phyloP scores from a whole-genome alignment of 208 protist species.

The Jaenimonas drosophilae region DNA sequence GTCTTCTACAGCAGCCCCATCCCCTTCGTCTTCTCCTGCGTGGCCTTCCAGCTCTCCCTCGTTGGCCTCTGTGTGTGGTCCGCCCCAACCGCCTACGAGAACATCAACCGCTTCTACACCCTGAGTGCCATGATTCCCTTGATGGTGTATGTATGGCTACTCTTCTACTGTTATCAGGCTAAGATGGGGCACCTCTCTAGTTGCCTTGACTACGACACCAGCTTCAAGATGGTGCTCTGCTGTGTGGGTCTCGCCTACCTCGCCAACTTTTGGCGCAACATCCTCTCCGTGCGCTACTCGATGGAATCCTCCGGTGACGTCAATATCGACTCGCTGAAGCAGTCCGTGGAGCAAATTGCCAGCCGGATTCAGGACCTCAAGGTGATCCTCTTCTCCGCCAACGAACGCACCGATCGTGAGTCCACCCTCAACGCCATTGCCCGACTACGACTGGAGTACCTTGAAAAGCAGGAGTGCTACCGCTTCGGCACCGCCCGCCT shows the following conservation, averaged over 20 bases:
- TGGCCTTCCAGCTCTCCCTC: constrained; percentile 25
- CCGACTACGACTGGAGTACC: constrained; percentile 55
- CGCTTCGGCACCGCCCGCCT: constrained; percentile 38
- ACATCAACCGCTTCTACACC: constrained; percentile 50
- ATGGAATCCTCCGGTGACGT: constrained; percentile 32
- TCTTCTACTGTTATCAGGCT: constrained; percentile 26
- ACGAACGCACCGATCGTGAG: constrained; percentile 31
- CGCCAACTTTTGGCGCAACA: constrained; percentile 42
- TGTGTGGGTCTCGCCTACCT: constrained; percentile 18
- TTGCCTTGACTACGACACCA: constrained; percentile 34
- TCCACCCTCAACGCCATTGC: constrained; percentile 56
- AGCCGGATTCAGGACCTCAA: constrained; percentile 53
- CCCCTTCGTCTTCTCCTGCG: constrained; percentile 20
- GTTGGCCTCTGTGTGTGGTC: constrained; percentile 9
- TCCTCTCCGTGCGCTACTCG: constrained; percentile 21
- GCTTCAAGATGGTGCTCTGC: constrained; percentile 28
- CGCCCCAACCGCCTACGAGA: constrained; percentile 39
- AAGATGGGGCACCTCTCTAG: constrained; percentile 23
- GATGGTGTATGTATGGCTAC: constrained; percentile 15
- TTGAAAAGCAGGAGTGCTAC: constrained; percentile 67
- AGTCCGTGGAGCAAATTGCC: constrained; percentile 48
- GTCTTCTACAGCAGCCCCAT: constrained; percentile 51
- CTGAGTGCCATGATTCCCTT: constrained; percentile 17
- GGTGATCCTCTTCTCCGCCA: constrained; percentile 33
- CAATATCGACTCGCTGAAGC: constrained; percentile 41